phyloP scores from a whole-genome alignment of 306 rosid genomes.

The Abrus pulchellus region DNA sequence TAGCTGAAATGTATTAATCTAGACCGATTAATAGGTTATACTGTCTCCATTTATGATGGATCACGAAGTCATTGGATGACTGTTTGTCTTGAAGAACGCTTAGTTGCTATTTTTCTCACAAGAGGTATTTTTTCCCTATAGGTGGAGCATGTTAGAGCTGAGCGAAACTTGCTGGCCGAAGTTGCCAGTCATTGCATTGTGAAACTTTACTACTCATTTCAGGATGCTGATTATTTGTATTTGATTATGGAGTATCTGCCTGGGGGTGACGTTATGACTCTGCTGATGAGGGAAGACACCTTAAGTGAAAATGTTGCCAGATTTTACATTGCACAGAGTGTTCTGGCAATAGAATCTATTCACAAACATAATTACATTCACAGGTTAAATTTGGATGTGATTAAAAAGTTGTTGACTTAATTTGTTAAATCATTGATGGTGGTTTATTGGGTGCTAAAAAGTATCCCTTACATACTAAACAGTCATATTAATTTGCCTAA shows the following conservation, averaged over 20 bases:
- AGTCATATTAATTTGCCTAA: constrained; percentile 42
- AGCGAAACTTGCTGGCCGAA: constrained; percentile 97
- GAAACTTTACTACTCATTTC: constrained; percentile 98
- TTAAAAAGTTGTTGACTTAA: constrained; percentile 34
- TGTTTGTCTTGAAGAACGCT: constrained; percentile 37
- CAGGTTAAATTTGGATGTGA: constrained; percentile 64
- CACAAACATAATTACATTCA: constrained; percentile 96
- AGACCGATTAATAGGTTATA: constrained; percentile 20
- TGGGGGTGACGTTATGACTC: constrained; percentile 98
- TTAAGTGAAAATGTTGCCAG: constrained; percentile 83
- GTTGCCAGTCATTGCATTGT: constrained; percentile 99
- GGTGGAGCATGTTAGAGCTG: constrained; percentile 99
- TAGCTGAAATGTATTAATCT: constrained; percentile 23
- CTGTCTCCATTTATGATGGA: constrained; percentile 39
- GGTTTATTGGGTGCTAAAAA: constrained; percentile 33
- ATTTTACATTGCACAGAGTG: constrained; percentile 98
- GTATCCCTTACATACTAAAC: constrained; percentile 34
- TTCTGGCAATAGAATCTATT: constrained; percentile 96
- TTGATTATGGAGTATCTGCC: constrained; percentile 98
- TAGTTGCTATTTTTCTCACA: constrained; percentile 38
- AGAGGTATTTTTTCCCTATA: constrained; percentile 46
- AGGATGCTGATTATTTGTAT: constrained; percentile 91
- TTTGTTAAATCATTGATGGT: constrained; percentile 34
- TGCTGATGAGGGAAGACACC: constrained; percentile 96
- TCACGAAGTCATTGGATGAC: constrained; percentile 40